phyloP scores from a whole-genome alignment of 352 stramenopile genomes.

The Phytophthora pinifolia region DNA sequence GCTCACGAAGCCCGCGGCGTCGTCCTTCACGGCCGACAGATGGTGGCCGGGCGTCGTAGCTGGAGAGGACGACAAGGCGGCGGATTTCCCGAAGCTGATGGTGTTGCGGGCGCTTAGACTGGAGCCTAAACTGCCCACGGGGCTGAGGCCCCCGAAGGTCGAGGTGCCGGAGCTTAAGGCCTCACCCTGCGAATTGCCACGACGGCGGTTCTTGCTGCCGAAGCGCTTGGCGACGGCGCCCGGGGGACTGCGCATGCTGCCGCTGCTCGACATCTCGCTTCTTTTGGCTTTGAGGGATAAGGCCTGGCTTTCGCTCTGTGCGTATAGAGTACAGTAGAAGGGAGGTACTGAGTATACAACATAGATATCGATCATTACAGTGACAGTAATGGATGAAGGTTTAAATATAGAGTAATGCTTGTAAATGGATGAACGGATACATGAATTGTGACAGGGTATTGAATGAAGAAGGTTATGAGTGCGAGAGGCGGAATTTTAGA shows the following conservation, averaged over 20 bases:
- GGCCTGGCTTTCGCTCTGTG: no score
- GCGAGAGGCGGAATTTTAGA: no score
- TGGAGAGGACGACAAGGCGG: conserved; percentile 17
- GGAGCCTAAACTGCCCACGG: conserved; percentile 33
- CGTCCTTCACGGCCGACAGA: conserved; percentile 28
- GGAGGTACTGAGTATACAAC: no score
- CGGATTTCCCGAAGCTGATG: conserved; percentile 54
- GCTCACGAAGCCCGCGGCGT: conserved; percentile 53
- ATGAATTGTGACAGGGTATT: no score
- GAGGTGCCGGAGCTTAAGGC: conserved; percentile 30
- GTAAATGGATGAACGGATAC: no score
- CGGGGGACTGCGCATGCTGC: conserved; percentile 29
- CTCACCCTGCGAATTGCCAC: conserved; percentile 69
- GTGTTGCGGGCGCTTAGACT: conserved; percentile 41
- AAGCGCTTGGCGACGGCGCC: conserved; percentile 68
- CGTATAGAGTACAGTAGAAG: no score
- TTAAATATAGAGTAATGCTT: no score
- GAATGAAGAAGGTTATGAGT: no score
- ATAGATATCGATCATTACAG: no score
- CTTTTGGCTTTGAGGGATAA: no score
- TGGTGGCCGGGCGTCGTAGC: conserved; percentile 14
- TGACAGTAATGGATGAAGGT: no score
- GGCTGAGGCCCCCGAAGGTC: conserved; percentile 46
- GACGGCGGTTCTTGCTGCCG: conserved; percentile 53
- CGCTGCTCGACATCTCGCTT: conserved; percentile 25